Base-by-base conservation (phyloP, 2,329 filamentous ascomycete genomes). In the Penicillium fuscoglaucum region DNA sequence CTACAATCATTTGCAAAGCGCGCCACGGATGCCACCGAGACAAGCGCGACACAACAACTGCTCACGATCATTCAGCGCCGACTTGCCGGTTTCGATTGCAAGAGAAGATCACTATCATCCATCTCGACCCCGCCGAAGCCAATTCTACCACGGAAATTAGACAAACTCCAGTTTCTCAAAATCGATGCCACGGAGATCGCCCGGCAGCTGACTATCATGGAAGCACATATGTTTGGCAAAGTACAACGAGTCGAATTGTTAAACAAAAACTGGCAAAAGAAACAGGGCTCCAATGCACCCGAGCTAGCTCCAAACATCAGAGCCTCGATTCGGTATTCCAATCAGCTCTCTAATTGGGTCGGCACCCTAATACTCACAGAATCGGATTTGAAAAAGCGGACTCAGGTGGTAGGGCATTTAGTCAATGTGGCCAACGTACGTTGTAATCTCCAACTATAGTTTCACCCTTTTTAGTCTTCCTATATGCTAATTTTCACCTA, bases 311-410 rank as follows among this genome's bases (percentile, higher is more conserved):
- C 91, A 0, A 96, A 97, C 66, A 90, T 97, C 65, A 96, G 96
- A 76, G 90, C 91, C 6, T 83, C 97, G 60, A 98, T 98, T 76
- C 81, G 96, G 54, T 93, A 97, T 77, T 96, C 93, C 1, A 98
- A 97, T 72, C 92, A 96, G 74, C 87, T 97, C 80, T 96, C 93
- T 6, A 97, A 97, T 72, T 97, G 93, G 92, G 93, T 97, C 33
- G 93, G 92, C 19, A 61, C 31, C 31, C 31, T 33, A 33, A 33
- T 33, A 33, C 31, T 33, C 31, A 13, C 31, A 6, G 31, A 33
- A 33, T 33, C 12, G 31, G 12, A 33, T 33, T 33, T 33, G 31
- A 33, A 33, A 33, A 33, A 15, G 2, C 12, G 31, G 31, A 33
- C 31, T 33, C 31, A 33, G 31, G 31, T 33, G 31, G 12, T 33